Evolutionary conservation across 345 rosid genomes (phyloP).

Genomic region (Camelina sativa): DNA sequence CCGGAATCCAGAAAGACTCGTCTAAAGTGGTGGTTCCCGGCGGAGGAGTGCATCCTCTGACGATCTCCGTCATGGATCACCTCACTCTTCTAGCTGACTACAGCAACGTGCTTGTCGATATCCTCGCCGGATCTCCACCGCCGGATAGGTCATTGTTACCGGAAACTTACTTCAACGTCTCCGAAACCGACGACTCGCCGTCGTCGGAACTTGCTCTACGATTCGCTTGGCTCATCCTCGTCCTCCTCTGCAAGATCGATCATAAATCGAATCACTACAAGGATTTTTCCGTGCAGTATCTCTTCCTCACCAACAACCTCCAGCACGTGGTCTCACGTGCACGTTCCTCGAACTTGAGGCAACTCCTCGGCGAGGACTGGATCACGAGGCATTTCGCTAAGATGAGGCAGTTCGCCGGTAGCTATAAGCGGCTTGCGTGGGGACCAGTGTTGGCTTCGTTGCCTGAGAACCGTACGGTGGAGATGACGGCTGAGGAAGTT

Average conservation of each 20-base stretch:
- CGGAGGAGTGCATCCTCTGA: slow-evolving; percentile 62
- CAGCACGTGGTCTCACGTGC: slow-evolving; percentile 61
- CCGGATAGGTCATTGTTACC: slow-evolving; percentile 45
- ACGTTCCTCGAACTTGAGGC: slow-evolving; percentile 58
- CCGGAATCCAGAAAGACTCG: slow-evolving; percentile 57
- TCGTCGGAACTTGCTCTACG: slow-evolving; percentile 49
- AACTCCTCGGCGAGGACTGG: slow-evolving; percentile 73
- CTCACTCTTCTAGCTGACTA: slow-evolving; percentile 68
- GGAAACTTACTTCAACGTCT: slow-evolving; percentile 49
- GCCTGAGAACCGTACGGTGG: slow-evolving; percentile 48
- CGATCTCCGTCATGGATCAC: slow-evolving; percentile 54
- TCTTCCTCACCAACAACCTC: slow-evolving; percentile 76
- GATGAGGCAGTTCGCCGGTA: slow-evolving; percentile 55
- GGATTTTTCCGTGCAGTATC: slow-evolving; percentile 56
- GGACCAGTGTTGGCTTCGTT: slow-evolving; percentile 51
- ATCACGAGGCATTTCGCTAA: slow-evolving; percentile 53
- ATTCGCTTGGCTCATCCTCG: slow-evolving; percentile 63
- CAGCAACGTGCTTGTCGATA: slow-evolving; percentile 58
- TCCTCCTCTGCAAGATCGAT: slow-evolving; percentile 74
- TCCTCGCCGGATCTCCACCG: slow-evolving; percentile 56
- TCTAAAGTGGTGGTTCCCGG: slow-evolving; percentile 51
- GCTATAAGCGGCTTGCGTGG: slow-evolving; percentile 69
- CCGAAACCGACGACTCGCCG: slow-evolving; percentile 41
- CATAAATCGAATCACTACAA: slow-evolving; percentile 63
- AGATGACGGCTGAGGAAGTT: slow-evolving; percentile 50